A percentile compares a stretch with the other conserved stretches of the same genome.
phyloP scores from a whole-genome alignment of 73 alveolate species.

The Paraurostyla sp. region DNA sequence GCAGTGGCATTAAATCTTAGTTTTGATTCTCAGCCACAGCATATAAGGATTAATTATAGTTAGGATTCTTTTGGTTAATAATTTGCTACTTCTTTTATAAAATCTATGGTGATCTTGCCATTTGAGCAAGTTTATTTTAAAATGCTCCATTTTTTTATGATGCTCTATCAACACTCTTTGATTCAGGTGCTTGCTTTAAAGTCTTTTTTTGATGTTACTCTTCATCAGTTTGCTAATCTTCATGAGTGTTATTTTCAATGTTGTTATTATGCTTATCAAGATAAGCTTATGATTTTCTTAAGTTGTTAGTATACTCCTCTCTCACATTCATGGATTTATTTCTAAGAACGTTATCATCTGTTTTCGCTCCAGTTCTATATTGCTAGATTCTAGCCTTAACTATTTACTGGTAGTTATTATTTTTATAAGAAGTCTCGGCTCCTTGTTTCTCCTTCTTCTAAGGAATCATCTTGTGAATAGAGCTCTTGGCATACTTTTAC shows the following conservation, averaged over 20 bases:
- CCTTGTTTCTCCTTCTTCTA: neutral
- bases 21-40: conserved; percentile 36
- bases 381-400: conserved; percentile 25
- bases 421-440: neutral
- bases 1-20: neutral
- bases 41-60: neutral
- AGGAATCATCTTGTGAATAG: conserved; percentile 37
- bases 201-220: neutral
- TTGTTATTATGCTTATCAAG: neutral
- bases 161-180: conserved; percentile 54
- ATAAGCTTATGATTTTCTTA: neutral
- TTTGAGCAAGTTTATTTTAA: conserved; percentile 39
- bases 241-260: too few relatives aligned
- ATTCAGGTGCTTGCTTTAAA: neutral
- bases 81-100: conserved; percentile 31
- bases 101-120: conserved; percentile 47
- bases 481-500: conserved; percentile 20
- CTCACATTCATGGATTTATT: conserved; percentile 35
- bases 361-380: neutral
- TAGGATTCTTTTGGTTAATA: conserved; percentile 1
- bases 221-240: neutral
- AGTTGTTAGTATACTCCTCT: neutral
- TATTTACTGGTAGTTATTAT: conserved; percentile 7
- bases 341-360: neutral
- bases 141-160: conserved; percentile 11